Evolutionary conservation across 768 basidiomycete genomes (phyloP).

Genomic region (Boletus sp.): DNA sequence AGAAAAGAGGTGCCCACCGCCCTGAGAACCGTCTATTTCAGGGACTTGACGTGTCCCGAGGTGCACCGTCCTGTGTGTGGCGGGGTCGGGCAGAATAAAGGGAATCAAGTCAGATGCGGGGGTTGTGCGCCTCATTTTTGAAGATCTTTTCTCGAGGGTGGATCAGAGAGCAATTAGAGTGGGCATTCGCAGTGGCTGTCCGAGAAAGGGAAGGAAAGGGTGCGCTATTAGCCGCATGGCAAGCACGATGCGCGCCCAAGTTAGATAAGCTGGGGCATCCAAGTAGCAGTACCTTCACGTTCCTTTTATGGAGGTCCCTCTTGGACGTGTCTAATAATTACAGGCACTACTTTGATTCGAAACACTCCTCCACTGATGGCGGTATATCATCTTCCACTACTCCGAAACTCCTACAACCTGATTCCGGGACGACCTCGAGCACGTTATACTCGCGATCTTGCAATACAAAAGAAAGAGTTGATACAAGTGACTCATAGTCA

Average conservation of each 20-base stretch:
- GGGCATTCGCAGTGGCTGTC: background rate
- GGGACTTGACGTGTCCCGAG: constrained; percentile 35
- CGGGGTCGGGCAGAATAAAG: background rate
- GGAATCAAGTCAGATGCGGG: background rate
- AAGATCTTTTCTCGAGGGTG: background rate
- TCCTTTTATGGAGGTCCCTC: constrained; percentile 17
- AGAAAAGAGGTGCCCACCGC: constrained; percentile 36
- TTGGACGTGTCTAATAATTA: background rate
- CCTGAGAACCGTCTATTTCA: constrained; percentile 48
- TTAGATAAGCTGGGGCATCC: background rate
- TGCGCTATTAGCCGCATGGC: background rate
- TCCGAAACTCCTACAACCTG: too few relatives aligned
- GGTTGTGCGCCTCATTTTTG: background rate
- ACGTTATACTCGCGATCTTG: too few relatives aligned
- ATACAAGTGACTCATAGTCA: too few relatives aligned
- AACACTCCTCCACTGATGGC: too few relatives aligned
- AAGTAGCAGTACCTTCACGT: background rate
- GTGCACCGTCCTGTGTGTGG: background rate
- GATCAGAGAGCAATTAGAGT: background rate
- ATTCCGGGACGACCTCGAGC: too few relatives aligned
- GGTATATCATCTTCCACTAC: too few relatives aligned
- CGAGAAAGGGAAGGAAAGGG: background rate
- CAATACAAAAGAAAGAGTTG: too few relatives aligned
- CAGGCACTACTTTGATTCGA: too few relatives aligned
- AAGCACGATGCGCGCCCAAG: constrained; percentile 1